Evolutionary conservation across 1,139 yeast genomes (phyloP).

Genomic region (Nadsonia starkeyi-henricii): DNA sequence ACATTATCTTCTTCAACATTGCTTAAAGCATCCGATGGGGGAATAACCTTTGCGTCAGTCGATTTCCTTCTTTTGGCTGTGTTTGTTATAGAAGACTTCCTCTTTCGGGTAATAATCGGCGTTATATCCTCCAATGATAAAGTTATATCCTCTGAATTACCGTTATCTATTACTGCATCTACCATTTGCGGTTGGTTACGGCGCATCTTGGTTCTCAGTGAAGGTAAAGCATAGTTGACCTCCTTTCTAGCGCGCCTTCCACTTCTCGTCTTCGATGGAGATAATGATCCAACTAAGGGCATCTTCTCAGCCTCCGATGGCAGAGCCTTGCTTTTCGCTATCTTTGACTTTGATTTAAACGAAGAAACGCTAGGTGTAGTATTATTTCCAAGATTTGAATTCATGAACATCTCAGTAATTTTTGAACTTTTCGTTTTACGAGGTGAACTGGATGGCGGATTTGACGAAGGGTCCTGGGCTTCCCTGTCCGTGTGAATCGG

Average conservation of each 20-base stretch:
- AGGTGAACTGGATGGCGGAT: neutral
- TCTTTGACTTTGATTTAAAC: neutral
- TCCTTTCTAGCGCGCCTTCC: neutral
- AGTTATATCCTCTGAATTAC: no score
- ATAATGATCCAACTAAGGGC: neutral
- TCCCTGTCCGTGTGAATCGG: neutral
- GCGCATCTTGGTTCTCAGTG: slow-evolving; percentile 56
- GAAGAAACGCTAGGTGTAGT: neutral
- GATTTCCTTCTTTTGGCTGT: neutral
- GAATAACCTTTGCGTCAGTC: no score
- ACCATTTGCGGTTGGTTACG: slow-evolving; percentile 47
- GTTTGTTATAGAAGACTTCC: neutral
- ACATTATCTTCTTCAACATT: no score
- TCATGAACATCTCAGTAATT: neutral
- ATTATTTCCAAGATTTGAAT: neutral
- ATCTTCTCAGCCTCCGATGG: neutral
- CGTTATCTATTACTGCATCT: slow-evolving; percentile 32
- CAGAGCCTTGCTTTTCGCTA: neutral
- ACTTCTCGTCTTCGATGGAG: neutral
- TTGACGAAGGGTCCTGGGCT: neutral
- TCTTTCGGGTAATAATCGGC: neutral
- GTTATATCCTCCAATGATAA: no score
- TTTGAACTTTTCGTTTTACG: neutral
- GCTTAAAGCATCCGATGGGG: no score
- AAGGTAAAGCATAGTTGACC: slow-evolving; percentile 57